These are phyloP conservation scores for Misopates orontium DNA, from an alignment of 257 asterid species.

Conservation along the genomic window DNA sequence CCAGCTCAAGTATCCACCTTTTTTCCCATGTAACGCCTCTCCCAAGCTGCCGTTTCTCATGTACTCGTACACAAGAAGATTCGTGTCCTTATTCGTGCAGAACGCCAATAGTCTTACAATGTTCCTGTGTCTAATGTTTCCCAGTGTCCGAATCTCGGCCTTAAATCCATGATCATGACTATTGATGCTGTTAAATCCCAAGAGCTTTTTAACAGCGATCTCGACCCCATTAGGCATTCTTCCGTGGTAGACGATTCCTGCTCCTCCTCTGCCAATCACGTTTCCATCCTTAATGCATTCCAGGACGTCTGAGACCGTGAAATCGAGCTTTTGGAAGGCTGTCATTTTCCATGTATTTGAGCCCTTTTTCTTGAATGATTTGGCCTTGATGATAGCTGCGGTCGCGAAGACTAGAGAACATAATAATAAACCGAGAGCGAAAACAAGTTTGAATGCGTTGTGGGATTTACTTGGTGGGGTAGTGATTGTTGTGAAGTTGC, in stretches of 20 bases:
- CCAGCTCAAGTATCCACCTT: slow-evolving; percentile 80
- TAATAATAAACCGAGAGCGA: slow-evolving; percentile 70
- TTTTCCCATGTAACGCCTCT: slow-evolving; percentile 82
- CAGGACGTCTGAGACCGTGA: slow-evolving; percentile 63
- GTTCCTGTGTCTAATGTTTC: slow-evolving; percentile 86
- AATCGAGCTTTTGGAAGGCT: slow-evolving; percentile 75
- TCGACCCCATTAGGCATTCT: slow-evolving; percentile 73
- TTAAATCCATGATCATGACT: slow-evolving; percentile 85
- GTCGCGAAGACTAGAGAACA: slow-evolving; percentile 73
- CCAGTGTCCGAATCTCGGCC: slow-evolving; percentile 82
- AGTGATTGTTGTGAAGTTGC: slow-evolving; percentile 38
- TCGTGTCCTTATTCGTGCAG: slow-evolving; percentile 80
- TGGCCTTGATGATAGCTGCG: slow-evolving; percentile 75
- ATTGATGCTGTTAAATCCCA: slow-evolving; percentile 49
- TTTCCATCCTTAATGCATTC: slow-evolving; percentile 92
- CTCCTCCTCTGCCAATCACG: slow-evolving; percentile 93
- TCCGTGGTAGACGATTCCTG: slow-evolving; percentile 87
- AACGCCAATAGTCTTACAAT: slow-evolving; percentile 78
- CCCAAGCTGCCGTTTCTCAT: slow-evolving; percentile 97
- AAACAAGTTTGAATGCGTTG: slow-evolving; percentile 66
- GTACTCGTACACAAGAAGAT: slow-evolving; percentile 86
- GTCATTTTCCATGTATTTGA: slow-evolving; percentile 79
- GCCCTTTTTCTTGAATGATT: slow-evolving; percentile 60
- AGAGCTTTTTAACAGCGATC: slow-evolving; percentile 80
- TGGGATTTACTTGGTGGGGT: slow-evolving; percentile 39